Base-by-base conservation (phyloP, 257 asterid genomes). In the Jacaranda mimosifolia region DNA sequence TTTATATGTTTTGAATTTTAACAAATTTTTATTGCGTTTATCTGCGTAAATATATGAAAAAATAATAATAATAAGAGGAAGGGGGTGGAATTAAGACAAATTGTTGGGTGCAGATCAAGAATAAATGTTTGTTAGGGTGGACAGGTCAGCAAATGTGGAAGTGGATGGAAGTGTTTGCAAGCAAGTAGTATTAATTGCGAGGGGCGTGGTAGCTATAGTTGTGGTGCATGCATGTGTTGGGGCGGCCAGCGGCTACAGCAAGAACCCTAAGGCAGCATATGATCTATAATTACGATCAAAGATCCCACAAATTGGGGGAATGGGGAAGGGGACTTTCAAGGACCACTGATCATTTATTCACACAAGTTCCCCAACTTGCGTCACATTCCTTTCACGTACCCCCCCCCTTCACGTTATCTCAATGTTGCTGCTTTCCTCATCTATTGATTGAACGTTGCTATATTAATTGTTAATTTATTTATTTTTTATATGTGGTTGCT, bases 271-370 rank as follows among this genome's bases (percentile, higher is more conserved):
- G 3, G 51, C 11, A 26, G 32, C 32, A 26, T 26, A 26, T 26
- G 32, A 26, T 26, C 32, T 2, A 73, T 46, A 21, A 45, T 46
- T 62, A 36, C 62, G 51, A 40, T 59, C 9, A 18, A 57, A 36
- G 52, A 65, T 76, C 68, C 74, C 68, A 51, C 68, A 58, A 75
- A 69, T 70, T 75, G 42, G 75, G 65, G 78, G 62, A 52, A 80
- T 46, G 12, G 39, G 21, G 6, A 26, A 45, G 12, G 43, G 14
- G 14, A 72, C 0, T 36, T 73, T 57, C 4, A 73, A 62, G 84
- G 81, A 76, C 85, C 85, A 81, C 85, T 6, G 53, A 39, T 19
- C 80, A 74, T 70, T 70, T 32, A 74, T 70, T 75, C 72, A 18
- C 10, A 48, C 49, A 7, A 21, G 19, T 40, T 52, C 75, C 76